phyloP scores from a whole-genome alignment of 1,284 basidiomycete genomes.

The Schizophyllum commune region DNA sequence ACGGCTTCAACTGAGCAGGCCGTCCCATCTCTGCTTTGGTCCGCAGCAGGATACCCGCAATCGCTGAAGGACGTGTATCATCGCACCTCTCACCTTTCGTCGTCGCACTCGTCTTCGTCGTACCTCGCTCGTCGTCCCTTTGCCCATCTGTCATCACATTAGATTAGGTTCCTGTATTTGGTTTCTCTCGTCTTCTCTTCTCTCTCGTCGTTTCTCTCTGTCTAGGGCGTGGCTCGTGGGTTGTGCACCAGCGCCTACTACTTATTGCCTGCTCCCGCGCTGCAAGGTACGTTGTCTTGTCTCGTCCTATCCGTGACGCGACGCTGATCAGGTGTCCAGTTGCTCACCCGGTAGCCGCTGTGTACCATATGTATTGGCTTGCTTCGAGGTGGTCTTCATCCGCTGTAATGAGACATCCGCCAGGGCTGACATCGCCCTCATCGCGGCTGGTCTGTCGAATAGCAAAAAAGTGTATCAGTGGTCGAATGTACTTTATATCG shows the following conservation, averaged over 20 bases:
- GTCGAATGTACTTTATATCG: no score
- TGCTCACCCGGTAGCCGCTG: not conserved
- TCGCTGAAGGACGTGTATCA: constrained; percentile 9
- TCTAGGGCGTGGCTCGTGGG: not conserved
- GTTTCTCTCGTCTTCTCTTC: not conserved
- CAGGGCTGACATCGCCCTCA: not conserved
- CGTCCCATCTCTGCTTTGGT: constrained; percentile 10
- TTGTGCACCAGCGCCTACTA: not conserved
- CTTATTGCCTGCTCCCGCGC: not conserved
- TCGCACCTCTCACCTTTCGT: not conserved
- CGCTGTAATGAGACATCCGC: not conserved
- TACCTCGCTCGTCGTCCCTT: not conserved
- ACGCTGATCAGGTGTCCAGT: not conserved
- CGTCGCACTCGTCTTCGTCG: not conserved
- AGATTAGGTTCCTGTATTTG: not conserved
- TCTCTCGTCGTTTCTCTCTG: not conserved
- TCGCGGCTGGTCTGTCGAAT: not conserved
- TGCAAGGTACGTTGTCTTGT: not conserved
- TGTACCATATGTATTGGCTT: not conserved
- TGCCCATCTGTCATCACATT: not conserved
- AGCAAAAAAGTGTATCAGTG: not conserved
- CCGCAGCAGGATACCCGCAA: constrained; percentile 31
- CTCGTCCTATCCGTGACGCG: not conserved
- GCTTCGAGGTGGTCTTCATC: not conserved
- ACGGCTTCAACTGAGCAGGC: constrained; percentile 57